Base-by-base conservation (phyloP, 768 basidiomycete genomes). In the Omphalotus guepiniiformis region DNA sequence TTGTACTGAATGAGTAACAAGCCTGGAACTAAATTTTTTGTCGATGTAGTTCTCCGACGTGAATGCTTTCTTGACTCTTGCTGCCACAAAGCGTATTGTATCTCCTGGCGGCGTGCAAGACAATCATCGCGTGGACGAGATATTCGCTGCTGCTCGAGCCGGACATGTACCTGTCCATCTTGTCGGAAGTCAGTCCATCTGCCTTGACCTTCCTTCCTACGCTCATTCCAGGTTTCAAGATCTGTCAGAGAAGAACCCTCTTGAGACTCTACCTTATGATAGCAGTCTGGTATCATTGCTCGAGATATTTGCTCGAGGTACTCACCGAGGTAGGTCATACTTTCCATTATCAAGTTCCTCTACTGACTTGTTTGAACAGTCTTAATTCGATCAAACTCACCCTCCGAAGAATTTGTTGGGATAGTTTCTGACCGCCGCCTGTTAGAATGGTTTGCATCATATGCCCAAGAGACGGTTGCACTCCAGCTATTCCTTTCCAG, bases 1-100 rank as follows among this genome's bases (percentile, higher is more conserved):
- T 25, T 29, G 3, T 1, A 8, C 8, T 23, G 15, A 22, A 11
- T 9, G 15, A 28, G 25, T 7, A 39, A 13, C 12, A n/a, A 28
- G 15, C 11, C 16, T 5, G 25, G 26, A 8, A 6, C 1, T 19
- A 32, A 32, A 9, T 32, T 9, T 32, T 32, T 32, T 11, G 19
- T 38, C 2, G n/a, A 26, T 26, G 13, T 54, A 92, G 88, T 90
- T 79, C 55, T 82, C 88, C 15, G 89, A 92, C 59, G 85, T 91
- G 9, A 92, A 92, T 59, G 86, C 89, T n/a, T 92, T 91, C 58
- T 64, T 92, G 50, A 88, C 86, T 3, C 69, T 92, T 38, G 89
- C 89, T 8, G 88, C 89, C 6, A 90, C 86, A 3, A 70, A 82
- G 37, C 87, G 90, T 58, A 85, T 82, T 3, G 71, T 85, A 32